phyloP scores from a whole-genome alignment of 2,329 filamentous ascomycete genomes.

The Fusarium ambrosium region DNA sequence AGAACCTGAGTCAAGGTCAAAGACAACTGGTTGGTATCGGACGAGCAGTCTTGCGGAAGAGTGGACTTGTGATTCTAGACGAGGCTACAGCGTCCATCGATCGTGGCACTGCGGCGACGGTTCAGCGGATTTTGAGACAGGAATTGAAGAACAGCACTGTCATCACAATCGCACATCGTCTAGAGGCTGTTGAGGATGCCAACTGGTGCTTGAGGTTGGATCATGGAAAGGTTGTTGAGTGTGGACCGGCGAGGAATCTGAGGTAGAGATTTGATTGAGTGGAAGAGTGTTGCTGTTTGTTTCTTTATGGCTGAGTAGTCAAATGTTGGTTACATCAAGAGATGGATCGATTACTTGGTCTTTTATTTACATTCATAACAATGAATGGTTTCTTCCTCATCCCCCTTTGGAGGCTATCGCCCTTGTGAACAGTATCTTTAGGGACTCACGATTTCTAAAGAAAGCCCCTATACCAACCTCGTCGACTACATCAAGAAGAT shows the following conservation, averaged over 20 bases:
- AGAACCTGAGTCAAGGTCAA: constrained; percentile 74
- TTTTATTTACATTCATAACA: not conserved
- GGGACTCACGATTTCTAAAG: too few relatives aligned
- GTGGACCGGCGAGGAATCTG: constrained; percentile 55
- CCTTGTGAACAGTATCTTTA: not conserved
- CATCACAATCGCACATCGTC: constrained; percentile 75
- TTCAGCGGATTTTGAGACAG: constrained; percentile 69
- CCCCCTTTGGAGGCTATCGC: not conserved
- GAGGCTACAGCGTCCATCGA: constrained; percentile 76
- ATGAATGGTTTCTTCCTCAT: not conserved
- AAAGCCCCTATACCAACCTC: not conserved
- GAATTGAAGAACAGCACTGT: constrained; percentile 70
- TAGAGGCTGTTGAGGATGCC: constrained; percentile 72
- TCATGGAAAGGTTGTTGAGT: constrained; percentile 63
- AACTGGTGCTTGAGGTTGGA: constrained; percentile 69
- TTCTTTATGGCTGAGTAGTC: not conserved
- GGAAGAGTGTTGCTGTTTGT: not conserved
- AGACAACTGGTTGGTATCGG: constrained; percentile 73
- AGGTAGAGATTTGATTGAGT: not conserved
- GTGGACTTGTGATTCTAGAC: constrained; percentile 73
- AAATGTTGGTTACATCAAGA: not conserved
- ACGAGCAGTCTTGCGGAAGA: constrained; percentile 70
- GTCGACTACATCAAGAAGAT: not conserved
- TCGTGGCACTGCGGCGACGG: constrained; percentile 67
- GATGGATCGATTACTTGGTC: not conserved